These are phyloP conservation scores for Sclerotinia minor DNA, from an alignment of 2,329 filamentous ascomycete genomes.

Conservation along the genomic window DNA sequence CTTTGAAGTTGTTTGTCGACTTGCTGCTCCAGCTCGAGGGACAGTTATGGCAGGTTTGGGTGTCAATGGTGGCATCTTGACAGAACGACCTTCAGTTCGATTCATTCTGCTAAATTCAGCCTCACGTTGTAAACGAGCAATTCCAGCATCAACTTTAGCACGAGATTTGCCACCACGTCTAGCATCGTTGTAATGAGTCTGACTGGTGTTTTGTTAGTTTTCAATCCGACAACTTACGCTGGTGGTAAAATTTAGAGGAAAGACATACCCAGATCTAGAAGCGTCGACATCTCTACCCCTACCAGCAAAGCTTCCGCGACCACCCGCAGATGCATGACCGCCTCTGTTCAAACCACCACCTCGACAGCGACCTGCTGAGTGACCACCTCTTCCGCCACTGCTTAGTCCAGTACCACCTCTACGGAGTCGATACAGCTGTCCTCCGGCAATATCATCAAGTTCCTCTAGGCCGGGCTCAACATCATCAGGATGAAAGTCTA, in stretches of 20 bases:
- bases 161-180: not conserved
- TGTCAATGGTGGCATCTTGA: not conserved
- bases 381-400: conserved; percentile 25
- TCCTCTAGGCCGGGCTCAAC: conserved; percentile 28
- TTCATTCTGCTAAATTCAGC: conserved; percentile 3
- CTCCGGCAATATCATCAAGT: conserved; percentile 37
- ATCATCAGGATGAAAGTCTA: conserved; percentile 32
- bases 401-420: conserved; percentile 22
- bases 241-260: not conserved
- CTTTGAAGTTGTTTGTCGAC: not conserved
- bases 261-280: conserved; percentile 7
- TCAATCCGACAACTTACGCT: not conserved
- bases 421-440: conserved; percentile 37
- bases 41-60: not conserved
- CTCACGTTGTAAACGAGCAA: conserved; percentile 20
- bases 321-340: conserved; percentile 1
- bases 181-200: conserved; percentile 14
- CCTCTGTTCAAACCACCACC: conserved; percentile 17
- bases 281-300: not conserved
- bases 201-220: conserved; percentile 7
- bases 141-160: conserved; percentile 12
- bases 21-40: not conserved
- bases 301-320: not conserved
- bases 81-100: conserved; percentile 2
- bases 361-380: conserved; percentile 1